Conservation (phyloP, 1,284 basidiomycete species). For the Tranzscheliella williamsii region DNA sequence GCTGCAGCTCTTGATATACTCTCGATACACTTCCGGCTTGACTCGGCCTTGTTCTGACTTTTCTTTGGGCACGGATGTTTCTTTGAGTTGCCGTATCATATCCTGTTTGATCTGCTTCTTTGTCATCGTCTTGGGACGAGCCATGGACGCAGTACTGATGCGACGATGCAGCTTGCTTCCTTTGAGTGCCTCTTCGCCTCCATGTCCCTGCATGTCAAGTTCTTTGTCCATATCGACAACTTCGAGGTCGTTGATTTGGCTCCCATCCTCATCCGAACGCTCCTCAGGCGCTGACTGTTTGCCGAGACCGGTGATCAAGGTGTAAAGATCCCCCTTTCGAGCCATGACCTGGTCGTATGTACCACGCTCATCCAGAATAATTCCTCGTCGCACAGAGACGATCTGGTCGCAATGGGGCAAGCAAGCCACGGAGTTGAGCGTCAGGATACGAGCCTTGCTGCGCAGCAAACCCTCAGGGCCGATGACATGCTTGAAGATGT, state of each 20-base stretch:
- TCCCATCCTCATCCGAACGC: conserved; percentile 19
- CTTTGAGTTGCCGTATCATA: conserved; percentile 54
- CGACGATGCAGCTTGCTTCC: conserved; percentile 43
- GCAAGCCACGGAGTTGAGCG: conserved; percentile 62
- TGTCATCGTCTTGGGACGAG: conserved; percentile 44
- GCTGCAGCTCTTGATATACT: conserved; percentile 53
- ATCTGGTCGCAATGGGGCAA: conserved; percentile 70
- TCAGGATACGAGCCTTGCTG: conserved; percentile 59
- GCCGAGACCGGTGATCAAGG: conserved; percentile 63
- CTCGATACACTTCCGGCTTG: conserved; percentile 51
- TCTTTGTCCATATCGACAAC: conserved; percentile 39
- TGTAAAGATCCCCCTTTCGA: conserved; percentile 67
- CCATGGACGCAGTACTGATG: conserved; percentile 44
- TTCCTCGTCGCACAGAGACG: conserved; percentile 74
- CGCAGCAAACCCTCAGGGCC: conserved; percentile 39
- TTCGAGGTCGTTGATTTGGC: conserved; percentile 27
- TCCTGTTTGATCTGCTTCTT: conserved; percentile 51
- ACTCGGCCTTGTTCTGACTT: conserved; percentile 53
- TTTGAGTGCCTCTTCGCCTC: conserved; percentile 39
- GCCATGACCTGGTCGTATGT: conserved; percentile 69
- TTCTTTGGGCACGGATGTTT: conserved; percentile 51
- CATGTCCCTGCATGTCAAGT: conserved; percentile 28
- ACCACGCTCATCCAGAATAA: conserved; percentile 68
- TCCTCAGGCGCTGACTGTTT: conserved; percentile 42
- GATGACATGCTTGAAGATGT: conserved; percentile 58